Conservation (phyloP, 805 yeast genomes). For the Metschnikowia shivogae region DNA sequence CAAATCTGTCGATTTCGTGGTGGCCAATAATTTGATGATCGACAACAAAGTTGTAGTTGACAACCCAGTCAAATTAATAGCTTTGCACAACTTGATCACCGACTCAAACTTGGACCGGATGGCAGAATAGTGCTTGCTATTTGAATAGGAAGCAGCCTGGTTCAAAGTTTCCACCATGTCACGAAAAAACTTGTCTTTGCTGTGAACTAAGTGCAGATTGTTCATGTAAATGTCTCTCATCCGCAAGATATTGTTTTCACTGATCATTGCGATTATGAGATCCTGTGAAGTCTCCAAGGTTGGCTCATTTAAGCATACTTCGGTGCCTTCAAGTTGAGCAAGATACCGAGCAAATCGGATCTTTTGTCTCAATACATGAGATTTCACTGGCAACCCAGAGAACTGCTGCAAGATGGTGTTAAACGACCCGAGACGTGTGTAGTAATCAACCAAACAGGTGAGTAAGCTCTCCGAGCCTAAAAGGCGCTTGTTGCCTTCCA, state of each 20-base stretch:
- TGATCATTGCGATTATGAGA: conserved; percentile 11
- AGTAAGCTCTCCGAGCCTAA: conserved; percentile 18
- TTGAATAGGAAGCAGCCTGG: conserved; percentile 14
- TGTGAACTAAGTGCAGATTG: conserved; percentile 12
- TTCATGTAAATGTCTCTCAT: conserved; percentile 15
- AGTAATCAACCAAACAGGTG: conserved; percentile 22
- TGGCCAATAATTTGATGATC: conserved; percentile 26
- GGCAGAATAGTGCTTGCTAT: neutral
- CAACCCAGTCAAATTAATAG: conserved; percentile 17
- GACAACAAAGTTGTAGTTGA: conserved; percentile 21
- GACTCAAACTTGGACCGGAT: conserved; percentile 20
- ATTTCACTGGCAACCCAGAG: conserved; percentile 10
- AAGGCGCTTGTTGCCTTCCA: conserved; percentile 12
- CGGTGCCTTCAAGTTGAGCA: conserved; percentile 14
- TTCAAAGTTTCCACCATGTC: conserved; percentile 12
- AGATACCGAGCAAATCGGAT: conserved; percentile 21
- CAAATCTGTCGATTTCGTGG: conserved; percentile 18
- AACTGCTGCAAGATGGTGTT: conserved; percentile 20
- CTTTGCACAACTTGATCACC: conserved; percentile 23
- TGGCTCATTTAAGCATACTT: neutral
- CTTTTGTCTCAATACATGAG: conserved; percentile 15
- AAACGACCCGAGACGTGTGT: conserved; percentile 18
- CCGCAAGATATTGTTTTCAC: conserved; percentile 8
- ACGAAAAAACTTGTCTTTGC: conserved; percentile 11
- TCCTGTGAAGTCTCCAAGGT: neutral